A percentile compares a stretch with the other conserved stretches of the same genome.
These are phyloP conservation scores for Trametes versicolor DNA, from an alignment of 1,284 basidiomycete genomes.

Conservation along the genomic window DNA sequence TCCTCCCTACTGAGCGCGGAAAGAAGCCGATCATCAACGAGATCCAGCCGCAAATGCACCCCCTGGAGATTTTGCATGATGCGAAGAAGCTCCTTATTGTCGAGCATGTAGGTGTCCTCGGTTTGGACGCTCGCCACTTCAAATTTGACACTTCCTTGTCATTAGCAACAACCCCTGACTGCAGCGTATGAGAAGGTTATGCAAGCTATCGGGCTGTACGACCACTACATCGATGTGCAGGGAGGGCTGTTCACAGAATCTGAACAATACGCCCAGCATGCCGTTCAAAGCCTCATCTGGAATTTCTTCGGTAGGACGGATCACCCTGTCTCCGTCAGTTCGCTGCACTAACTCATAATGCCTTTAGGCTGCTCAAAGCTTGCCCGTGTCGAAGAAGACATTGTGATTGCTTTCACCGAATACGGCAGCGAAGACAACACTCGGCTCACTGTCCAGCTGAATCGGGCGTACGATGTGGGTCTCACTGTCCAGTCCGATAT, in stretches of 20 bases:
- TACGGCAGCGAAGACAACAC: constrained; percentile 67
- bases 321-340: too few relatives aligned
- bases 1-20: constrained; percentile 48
- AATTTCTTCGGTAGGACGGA: constrained; percentile 62
- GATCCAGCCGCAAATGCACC: constrained; percentile 80
- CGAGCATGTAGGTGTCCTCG: constrained; percentile 52
- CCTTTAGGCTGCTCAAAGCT: constrained; percentile 71
- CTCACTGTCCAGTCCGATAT: not conserved
- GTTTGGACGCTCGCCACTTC: not conserved
- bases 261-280: constrained; percentile 77
- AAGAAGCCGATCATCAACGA: constrained; percentile 69
- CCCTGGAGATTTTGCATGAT: constrained; percentile 79
- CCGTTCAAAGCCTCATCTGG: constrained; percentile 79
- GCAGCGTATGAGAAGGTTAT: constrained; percentile 73
- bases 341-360: too few relatives aligned
- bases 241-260: constrained; percentile 57
- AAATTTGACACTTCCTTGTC: too few relatives aligned
- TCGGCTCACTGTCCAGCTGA: constrained; percentile 66
- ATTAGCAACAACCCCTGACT: constrained; percentile 76
- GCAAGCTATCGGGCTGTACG: constrained; percentile 74
- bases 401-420: constrained; percentile 73
- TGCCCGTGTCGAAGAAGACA: constrained; percentile 71
- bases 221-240: constrained; percentile 72
- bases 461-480: constrained; percentile 68
- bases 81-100: constrained; percentile 70